phyloP scores from a whole-genome alignment of 1,284 basidiomycete genomes.

The Cryptococcus depauperatus region DNA sequence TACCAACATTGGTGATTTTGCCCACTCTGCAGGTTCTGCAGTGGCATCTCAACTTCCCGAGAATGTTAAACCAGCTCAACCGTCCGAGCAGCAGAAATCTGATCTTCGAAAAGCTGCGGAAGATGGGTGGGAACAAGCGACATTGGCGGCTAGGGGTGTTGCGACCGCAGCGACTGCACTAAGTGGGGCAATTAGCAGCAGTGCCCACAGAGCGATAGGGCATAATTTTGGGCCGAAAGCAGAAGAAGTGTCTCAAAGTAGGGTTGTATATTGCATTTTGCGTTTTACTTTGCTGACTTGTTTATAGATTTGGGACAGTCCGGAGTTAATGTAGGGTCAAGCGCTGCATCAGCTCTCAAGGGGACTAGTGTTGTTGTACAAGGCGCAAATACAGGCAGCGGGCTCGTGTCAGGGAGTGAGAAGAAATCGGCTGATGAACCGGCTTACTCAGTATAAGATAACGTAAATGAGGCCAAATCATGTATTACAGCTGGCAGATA shows the following conservation, averaged over 20 bases:
- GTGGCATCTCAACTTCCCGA: conserved; percentile 23
- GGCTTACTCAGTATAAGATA: no score
- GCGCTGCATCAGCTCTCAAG: conserved; percentile 22
- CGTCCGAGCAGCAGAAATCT: conserved; percentile 23
- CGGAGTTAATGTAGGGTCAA: conserved; percentile 28
- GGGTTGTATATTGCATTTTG: conserved; percentile 8
- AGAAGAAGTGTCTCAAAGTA: conserved; percentile 32
- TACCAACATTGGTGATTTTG: conserved; percentile 13
- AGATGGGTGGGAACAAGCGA: conserved; percentile 36
- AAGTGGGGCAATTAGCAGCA: conserved; percentile 29
- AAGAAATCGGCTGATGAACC: no score
- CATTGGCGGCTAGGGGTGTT: conserved; percentile 35
- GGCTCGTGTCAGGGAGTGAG: conserved; percentile 10
- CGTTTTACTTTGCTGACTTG: background rate
- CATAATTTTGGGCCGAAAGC: conserved; percentile 31
- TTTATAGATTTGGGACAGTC: conserved; percentile 30
- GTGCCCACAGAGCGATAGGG: conserved; percentile 34
- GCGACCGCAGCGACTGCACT: conserved; percentile 32
- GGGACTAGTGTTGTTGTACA: conserved; percentile 28
- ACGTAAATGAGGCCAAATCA: no score
- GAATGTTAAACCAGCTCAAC: conserved; percentile 12
- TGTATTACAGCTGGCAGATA: no score
- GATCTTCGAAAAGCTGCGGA: conserved; percentile 27
- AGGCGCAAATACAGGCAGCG: conserved; percentile 23
- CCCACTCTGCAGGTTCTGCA: conserved; percentile 31